phyloP scores from a whole-genome alignment of 2,329 filamentous ascomycete genomes.

The Hymenoscyphus fraxineus region DNA sequence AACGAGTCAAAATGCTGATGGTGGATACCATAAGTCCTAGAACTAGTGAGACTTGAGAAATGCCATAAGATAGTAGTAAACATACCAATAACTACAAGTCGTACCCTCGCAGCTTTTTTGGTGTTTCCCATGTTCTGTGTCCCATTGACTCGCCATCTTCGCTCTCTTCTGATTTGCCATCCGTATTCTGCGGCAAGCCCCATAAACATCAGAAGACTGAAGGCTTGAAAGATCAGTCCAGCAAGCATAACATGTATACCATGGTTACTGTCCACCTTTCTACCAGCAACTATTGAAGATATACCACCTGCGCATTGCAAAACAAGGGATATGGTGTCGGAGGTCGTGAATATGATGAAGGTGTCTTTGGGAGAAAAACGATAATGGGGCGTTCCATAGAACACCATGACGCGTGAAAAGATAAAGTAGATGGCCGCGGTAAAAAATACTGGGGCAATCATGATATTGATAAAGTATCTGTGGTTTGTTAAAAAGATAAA shows the following conservation, averaged over 20 bases:
- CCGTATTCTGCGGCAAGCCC: conserved; percentile 20
- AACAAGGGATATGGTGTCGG: conserved; percentile 55
- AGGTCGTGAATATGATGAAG: conserved; percentile 45
- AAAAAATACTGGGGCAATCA: conserved; percentile 48
- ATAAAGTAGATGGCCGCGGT: conserved; percentile 51
- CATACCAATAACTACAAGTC: neutral
- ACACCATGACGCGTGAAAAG: conserved; percentile 50
- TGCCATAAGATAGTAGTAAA: neutral
- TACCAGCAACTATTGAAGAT: conserved; percentile 46
- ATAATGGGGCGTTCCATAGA: conserved; percentile 48
- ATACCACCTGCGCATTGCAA: conserved; percentile 57
- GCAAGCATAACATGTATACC: conserved; percentile 39
- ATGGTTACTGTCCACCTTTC: conserved; percentile 20
- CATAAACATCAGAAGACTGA: conserved; percentile 34
- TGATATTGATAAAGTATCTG: conserved; percentile 49
- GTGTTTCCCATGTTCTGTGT: neutral
- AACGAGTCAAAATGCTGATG: conserved; percentile 47
- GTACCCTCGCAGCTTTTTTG: neutral
- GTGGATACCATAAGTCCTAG: conserved; percentile 32
- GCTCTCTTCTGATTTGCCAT: conserved; percentile 12
- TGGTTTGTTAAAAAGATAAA: neutral
- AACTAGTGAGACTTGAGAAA: conserved; percentile 27
- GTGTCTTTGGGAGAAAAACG: conserved; percentile 46
- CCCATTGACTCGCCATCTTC: neutral
- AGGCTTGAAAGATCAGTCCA: conserved; percentile 40